These are phyloP conservation scores for Silene uniflora DNA, from an alignment of 148 eudicot genomes.

Conservation along the genomic window DNA sequence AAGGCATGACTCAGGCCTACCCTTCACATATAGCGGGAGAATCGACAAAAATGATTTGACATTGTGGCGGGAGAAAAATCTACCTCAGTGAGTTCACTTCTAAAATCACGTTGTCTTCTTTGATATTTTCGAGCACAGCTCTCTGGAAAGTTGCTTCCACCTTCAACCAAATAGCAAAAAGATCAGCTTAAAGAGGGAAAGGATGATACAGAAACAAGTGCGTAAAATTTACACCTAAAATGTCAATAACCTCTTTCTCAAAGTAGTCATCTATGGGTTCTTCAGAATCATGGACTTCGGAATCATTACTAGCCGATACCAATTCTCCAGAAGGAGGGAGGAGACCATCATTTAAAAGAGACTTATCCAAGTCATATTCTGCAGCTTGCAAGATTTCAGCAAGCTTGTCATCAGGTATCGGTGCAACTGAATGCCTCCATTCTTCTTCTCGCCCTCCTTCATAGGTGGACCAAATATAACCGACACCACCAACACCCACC, in stretches of 20 bases:
- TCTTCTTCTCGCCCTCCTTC: conserved; percentile 80
- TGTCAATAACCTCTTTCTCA: conserved; percentile 70
- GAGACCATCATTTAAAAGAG: conserved; percentile 38
- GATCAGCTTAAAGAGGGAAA: conserved; percentile 13
- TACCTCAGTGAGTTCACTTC: conserved; percentile 93
- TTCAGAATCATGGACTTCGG: conserved; percentile 46
- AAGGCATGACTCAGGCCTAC: neutral
- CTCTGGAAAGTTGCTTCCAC: conserved; percentile 90
- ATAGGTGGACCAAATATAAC: conserved; percentile 75
- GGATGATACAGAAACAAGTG: neutral
- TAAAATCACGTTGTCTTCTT: conserved; percentile 64
- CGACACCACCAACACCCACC: conserved; percentile 89
- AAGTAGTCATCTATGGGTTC: conserved; percentile 63
- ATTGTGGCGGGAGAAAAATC: conserved; percentile 8
- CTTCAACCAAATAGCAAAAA: conserved; percentile 30
- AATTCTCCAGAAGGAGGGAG: conserved; percentile 73
- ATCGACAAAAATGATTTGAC: neutral
- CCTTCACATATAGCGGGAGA: neutral
- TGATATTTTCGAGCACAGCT: conserved; percentile 73
- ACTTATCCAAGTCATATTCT: conserved; percentile 48
- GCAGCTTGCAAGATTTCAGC: conserved; percentile 45
- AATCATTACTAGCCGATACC: conserved; percentile 43
- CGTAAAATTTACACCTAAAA: neutral
- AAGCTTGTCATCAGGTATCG: conserved; percentile 74
- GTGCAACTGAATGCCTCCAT: conserved; percentile 89